Conservation (phyloP, 2,329 filamentous ascomycete species). For the Escovopsis sp. region DNA sequence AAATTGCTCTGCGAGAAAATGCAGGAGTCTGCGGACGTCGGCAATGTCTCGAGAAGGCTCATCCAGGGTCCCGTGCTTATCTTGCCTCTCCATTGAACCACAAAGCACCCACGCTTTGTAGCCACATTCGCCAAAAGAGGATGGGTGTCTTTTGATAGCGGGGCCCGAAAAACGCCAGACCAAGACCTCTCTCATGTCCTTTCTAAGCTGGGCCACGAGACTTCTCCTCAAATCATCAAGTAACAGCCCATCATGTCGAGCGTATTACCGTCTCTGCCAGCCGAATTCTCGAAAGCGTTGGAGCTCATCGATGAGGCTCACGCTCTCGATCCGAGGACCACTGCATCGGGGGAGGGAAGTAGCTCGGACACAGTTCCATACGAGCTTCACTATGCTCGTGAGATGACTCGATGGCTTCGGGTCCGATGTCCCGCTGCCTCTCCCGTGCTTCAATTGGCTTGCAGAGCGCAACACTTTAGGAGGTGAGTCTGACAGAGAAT, state of each 20-base stretch:
- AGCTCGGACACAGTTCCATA: conserved; percentile 42
- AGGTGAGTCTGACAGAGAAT: conserved; percentile 25
- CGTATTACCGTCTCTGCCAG: conserved; percentile 18
- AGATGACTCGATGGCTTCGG: conserved; percentile 63
- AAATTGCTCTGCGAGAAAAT: too few species aligned
- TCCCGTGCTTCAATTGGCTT: conserved; percentile 55
- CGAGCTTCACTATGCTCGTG: conserved; percentile 68
- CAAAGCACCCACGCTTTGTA: too few species aligned
- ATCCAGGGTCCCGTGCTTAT: too few species aligned
- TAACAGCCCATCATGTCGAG: background rate
- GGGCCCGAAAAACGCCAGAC: too few species aligned
- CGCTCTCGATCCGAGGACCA: conserved; percentile 19
- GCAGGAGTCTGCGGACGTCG: too few species aligned
- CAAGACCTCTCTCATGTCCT: too few species aligned
- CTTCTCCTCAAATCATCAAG: too few species aligned
- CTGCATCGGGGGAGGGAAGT: conserved; percentile 23
- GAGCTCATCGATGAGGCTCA: conserved; percentile 56
- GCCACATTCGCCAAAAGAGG: too few species aligned
- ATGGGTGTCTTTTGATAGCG: too few species aligned
- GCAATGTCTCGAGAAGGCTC: too few species aligned
- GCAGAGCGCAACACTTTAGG: conserved; percentile 72
- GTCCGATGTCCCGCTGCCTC: conserved; percentile 46
- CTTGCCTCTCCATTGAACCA: too few species aligned
- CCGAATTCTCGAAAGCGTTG: conserved; percentile 38
- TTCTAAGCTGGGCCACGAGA: too few species aligned